Percentiles rank a stretch among this genome's conserved stretches.
Evolutionary conservation across 768 basidiomycete species (phyloP).

Genomic region (Russula emetica): DNA sequence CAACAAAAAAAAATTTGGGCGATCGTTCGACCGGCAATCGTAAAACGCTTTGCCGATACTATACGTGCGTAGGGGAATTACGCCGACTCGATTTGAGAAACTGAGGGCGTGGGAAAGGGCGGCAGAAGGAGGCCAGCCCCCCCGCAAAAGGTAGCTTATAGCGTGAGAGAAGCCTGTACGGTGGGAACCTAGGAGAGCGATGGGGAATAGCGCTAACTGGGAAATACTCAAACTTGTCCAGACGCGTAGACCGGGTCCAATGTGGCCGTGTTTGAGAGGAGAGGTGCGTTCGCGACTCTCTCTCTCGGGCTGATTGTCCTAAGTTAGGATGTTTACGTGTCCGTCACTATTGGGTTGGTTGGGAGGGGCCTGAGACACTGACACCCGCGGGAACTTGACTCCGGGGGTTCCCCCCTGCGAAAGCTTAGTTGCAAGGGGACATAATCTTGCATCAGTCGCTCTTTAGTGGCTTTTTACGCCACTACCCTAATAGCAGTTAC

Average conservation of each 20-base stretch:
- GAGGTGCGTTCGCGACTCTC: background rate
- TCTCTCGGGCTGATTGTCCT: background rate
- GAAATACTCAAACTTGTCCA: too few relatives aligned
- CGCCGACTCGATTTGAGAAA: background rate
- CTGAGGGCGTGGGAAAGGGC: background rate
- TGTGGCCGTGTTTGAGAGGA: background rate
- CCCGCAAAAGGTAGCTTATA: background rate
- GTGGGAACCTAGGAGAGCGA: constrained; percentile 12
- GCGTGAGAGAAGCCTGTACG: background rate
- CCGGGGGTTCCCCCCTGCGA: background rate
- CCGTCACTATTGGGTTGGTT: background rate
- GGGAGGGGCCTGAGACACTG: background rate
- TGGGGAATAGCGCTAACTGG: constrained; percentile 1
- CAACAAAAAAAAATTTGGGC: background rate
- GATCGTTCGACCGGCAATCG: background rate
- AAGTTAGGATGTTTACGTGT: background rate
- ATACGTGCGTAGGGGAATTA: background rate
- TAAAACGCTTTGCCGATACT: background rate
- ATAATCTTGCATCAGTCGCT: background rate
- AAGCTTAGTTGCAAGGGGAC: background rate
- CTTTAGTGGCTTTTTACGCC: background rate
- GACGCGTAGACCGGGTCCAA: background rate
- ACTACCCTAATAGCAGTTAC: background rate
- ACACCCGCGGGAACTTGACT: background rate
- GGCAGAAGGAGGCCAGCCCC: background rate